Base-by-base conservation (phyloP, 495 filamentous ascomycete genomes). In the Daldinia concentrica region DNA sequence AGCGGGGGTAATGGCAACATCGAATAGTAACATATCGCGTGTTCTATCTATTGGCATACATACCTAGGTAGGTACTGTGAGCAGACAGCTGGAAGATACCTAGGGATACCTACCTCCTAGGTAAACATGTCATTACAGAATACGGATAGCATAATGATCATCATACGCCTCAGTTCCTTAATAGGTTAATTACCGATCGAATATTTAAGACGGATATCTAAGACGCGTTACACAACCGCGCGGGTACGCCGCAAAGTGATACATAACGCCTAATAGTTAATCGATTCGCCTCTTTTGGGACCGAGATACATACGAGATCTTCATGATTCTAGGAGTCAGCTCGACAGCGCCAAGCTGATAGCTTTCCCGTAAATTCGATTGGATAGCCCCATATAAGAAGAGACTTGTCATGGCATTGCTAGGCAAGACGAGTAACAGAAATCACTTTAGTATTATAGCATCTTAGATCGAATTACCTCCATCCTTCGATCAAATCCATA, bases 401-500 rank as follows among this genome's bases (percentile, higher is more conserved):
- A 61, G 65, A 69, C 66, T 65, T 45, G 29, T 39, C 50, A 34
- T 26, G 55, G 51, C 37, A 59, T 48, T 61, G 48, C 14, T 26
- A 56, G 55, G 50, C 14, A 52, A 52, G 36, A 32, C 55, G 30
- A 45, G 29, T 56, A 62, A 62, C 50, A 43, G 43, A 37, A 66
- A 29, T 54, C 50, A 54, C 30, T 54, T 54, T 30, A n/a, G 15
- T 50, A 45, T 51, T 71, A 58, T 55, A 37, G 8, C 19, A 48
- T 48, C 64, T 73, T 56, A 73, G 43, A 73, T 69, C 26, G 62
- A 69, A 62, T 69, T 69, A 73, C 62, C 51, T 62, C 51, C 71
- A 37, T 66, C 61, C 65, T 39, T 67, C 50, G 22, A 60, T 48
- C 41, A 37, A 57, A 50, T 27, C 27, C 62, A 57, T 56, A 45